phyloP scores from a whole-genome alignment of 2,329 filamentous ascomycete species.

The Hypoxylon sp. region DNA sequence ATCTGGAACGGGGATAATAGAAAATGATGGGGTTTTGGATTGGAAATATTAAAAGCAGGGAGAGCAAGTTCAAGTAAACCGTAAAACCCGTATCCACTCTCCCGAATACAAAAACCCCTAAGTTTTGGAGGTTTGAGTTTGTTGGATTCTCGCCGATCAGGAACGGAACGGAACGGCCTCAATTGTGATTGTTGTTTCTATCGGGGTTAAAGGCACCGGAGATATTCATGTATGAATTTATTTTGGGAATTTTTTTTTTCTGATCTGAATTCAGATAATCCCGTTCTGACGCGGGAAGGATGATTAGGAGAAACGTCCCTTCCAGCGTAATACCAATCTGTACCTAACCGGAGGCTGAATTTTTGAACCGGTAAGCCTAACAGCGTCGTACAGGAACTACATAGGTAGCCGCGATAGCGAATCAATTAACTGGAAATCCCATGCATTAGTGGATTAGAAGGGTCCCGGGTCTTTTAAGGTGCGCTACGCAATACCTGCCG shows the following conservation, averaged over 20 bases:
- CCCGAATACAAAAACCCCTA: constrained; percentile 32
- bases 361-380: constrained; percentile 41
- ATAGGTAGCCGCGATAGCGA: constrained; percentile 26
- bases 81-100: constrained; percentile 32
- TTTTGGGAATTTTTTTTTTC: constrained; percentile 10
- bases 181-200: constrained; percentile 16
- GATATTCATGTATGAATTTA: constrained; percentile 17
- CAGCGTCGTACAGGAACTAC: constrained; percentile 33
- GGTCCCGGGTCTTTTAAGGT: constrained; percentile 37
- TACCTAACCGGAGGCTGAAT: constrained; percentile 44
- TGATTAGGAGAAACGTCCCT: constrained; percentile 25
- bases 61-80: constrained; percentile 14
- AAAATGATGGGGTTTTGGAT: constrained; percentile 30
- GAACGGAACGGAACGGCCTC: constrained; percentile 10
- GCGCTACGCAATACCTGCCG: constrained; percentile 41
- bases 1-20: constrained; percentile 23
- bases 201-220: constrained; percentile 24
- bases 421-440: constrained; percentile 36
- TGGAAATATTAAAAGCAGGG: constrained; percentile 33
- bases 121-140: constrained; percentile 29
- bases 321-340: constrained; percentile 27
- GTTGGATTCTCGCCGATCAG: constrained; percentile 26
- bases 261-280: constrained; percentile 16
- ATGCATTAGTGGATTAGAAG: constrained; percentile 40
- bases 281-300: constrained; percentile 27